Evolutionary conservation across 2,329 filamentous ascomycete species (phyloP).

Genomic region (Canariomyces notabilis): DNA sequence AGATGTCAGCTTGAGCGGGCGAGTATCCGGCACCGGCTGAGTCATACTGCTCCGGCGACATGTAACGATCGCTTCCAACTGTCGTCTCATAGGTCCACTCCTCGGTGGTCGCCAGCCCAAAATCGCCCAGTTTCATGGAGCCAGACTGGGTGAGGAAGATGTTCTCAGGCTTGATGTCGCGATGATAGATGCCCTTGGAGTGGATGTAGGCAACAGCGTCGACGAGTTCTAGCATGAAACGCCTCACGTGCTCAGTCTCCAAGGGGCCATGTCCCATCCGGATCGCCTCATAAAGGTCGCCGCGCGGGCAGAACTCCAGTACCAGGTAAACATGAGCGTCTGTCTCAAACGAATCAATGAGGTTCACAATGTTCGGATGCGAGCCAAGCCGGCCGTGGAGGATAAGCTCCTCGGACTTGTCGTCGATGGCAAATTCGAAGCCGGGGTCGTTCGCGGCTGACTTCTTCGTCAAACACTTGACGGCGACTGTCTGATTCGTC

Average conservation of each 20-base stretch:
- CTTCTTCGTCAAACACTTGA: constrained; percentile 93
- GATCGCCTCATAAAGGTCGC: constrained; percentile 96
- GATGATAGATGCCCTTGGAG: constrained; percentile 84
- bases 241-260: constrained; percentile 92
- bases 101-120: constrained; percentile 85
- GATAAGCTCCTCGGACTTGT: constrained; percentile 73
- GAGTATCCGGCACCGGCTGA: constrained; percentile 83
- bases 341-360: constrained; percentile 88
- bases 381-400: constrained; percentile 74
- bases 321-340: constrained; percentile 86
- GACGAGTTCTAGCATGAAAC: constrained; percentile 93
- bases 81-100: constrained; percentile 88
- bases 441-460: constrained; percentile 55
- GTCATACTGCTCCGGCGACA: constrained; percentile 98
- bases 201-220: constrained; percentile 89
- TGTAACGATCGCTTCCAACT: constrained; percentile 96
- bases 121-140: constrained; percentile 93
- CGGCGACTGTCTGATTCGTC: constrained; percentile 77
- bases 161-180: constrained; percentile 99
- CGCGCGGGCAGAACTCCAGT: constrained; percentile 90
- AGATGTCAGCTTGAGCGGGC: constrained; percentile 88
- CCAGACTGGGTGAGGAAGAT: constrained; percentile 88
- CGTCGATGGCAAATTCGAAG: constrained; percentile 68
- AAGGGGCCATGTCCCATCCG: constrained; percentile 80
- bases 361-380: constrained; percentile 90